phyloP scores from a whole-genome alignment of 2,329 filamentous ascomycete genomes.

The Curvularia spicifera region DNA sequence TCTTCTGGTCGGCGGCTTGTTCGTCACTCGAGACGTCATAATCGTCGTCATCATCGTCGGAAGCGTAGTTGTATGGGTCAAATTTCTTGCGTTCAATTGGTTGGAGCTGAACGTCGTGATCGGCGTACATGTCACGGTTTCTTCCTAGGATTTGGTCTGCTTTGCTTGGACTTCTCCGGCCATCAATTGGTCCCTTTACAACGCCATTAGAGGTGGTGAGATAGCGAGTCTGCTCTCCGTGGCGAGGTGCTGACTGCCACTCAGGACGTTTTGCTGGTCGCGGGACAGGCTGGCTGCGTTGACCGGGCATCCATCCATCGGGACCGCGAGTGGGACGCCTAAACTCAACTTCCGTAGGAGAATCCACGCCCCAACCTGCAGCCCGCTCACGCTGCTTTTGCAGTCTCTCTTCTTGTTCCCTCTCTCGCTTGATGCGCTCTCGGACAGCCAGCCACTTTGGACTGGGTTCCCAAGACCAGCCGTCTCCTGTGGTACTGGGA shows the following conservation, averaged over 20 bases:
- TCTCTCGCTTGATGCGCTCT: slow-evolving; percentile 61
- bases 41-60: slow-evolving; percentile 50
- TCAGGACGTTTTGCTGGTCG: slow-evolving; percentile 40
- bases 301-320: slow-evolving; percentile 41
- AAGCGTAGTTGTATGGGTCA: slow-evolving; percentile 46
- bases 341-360: slow-evolving; percentile 48
- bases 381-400: slow-evolving; percentile 69
- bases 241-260: slow-evolving; percentile 36
- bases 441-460: slow-evolving; percentile 76
- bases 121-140: slow-evolving; percentile 45
- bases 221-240: slow-evolving; percentile 42
- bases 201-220: slow-evolving; percentile 46
- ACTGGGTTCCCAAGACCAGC: slow-evolving; percentile 92
- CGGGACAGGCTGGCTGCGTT: slow-evolving; percentile 34
- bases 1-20: slow-evolving; percentile 32
- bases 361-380: slow-evolving; percentile 69
- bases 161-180: slow-evolving; percentile 49
- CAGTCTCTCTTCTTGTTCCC: slow-evolving; percentile 50
- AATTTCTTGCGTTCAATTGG: slow-evolving; percentile 48
- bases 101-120: slow-evolving; percentile 51
- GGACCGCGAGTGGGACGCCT: slow-evolving; percentile 36
- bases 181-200: slow-evolving; percentile 40
- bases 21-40: slow-evolving; percentile 44
- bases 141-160: slow-evolving; percentile 52
- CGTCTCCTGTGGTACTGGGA: slow-evolving; percentile 85